phyloP scores from a whole-genome alignment of 192 early-diverging fungal species.

The Jimgerdemannia flammicorona region DNA sequence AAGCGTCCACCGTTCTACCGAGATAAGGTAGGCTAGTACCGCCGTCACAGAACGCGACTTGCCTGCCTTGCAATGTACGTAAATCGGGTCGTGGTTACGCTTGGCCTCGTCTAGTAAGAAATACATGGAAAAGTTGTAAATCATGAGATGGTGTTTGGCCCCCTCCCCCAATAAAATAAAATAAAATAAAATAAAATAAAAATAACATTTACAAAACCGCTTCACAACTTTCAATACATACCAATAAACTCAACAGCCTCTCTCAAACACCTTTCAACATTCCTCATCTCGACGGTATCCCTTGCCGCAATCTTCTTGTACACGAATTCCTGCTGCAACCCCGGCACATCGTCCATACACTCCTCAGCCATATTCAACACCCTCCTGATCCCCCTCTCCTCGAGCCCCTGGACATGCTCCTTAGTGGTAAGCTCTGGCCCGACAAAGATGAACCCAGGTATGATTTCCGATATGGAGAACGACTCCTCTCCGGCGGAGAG shows the following conservation, averaged over 20 bases:
- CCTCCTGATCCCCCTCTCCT: constrained; percentile 49
- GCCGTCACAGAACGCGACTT: constrained; percentile 66
- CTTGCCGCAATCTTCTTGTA: constrained; percentile 48
- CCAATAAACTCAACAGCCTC: constrained; percentile 66
- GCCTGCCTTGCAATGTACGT: constrained; percentile 78
- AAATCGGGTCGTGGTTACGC: constrained; percentile 44
- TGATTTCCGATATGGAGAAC: constrained; percentile 49
- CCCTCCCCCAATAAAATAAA: too few species aligned
- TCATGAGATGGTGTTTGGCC: not conserved
- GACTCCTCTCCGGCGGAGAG: not conserved
- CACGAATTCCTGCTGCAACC: constrained; percentile 16
- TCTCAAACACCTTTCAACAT: constrained; percentile 57
- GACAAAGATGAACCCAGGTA: constrained; percentile 54
- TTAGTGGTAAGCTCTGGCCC: constrained; percentile 60
- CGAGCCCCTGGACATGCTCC: constrained; percentile 50
- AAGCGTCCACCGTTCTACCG: constrained; percentile 55
- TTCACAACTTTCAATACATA: constrained; percentile 22
- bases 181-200: not conserved
- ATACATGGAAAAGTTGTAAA: not conserved
- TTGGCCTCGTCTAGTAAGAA: constrained; percentile 23
- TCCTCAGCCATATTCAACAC: constrained; percentile 77
- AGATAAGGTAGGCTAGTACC: constrained; percentile 65
- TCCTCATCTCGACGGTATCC: constrained; percentile 65
- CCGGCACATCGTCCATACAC: constrained; percentile 45
- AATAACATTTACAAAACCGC: not conserved